Evolutionary conservation across 192 early-diverging fungal genomes (phyloP), one percentile per base, ranked within the genome.

Genomic region (Linnemannia schmuckeri): DNA sequence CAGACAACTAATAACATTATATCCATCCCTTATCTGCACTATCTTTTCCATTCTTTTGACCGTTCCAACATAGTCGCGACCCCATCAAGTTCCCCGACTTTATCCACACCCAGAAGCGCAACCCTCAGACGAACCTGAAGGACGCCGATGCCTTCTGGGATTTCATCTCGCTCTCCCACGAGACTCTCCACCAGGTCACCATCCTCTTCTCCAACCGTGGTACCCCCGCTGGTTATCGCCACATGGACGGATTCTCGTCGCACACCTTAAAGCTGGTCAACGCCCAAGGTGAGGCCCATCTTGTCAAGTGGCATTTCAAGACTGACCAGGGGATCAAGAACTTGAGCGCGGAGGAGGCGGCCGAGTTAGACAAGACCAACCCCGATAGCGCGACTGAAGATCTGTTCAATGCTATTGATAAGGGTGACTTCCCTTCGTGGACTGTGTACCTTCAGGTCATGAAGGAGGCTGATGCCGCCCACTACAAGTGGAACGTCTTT

Each of bases 221-320:
- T 72, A 95, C 94, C 20, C 96, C 96, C 46, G 88, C 93, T 78
- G 93, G 93, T n/a, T 95, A 88, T 91, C 94, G 96, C 72, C 92
- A 95, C 89, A 96, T 97, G 93, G 91, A 96, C 88, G 96, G 95
- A 46, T 97, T 92, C 89, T 95, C 93, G 38, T 94, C 93, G 77
- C 96, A 97, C 87, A 92, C 95, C 37, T 90, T 95, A 74, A 94
- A 94, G 80, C 89, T 96, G 38, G 94, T 97, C 72, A 91, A 94
- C 82, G 89, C 88, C 49, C 81, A 94, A 41, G 96, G 96, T 49
- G 88, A 93, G 46, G 91, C 88, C 88, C 88, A 89, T 42, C 95
- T 95, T 71, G 96, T 96, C 91, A 97, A 97, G 91, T 96, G 95
- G 93, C 96, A 97, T 90, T 96, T 93, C 90, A 94, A 92, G 82